These are phyloP conservation scores for Stylosanthes scabra DNA, from an alignment of 331 rosid genomes.

Conservation along the genomic window DNA sequence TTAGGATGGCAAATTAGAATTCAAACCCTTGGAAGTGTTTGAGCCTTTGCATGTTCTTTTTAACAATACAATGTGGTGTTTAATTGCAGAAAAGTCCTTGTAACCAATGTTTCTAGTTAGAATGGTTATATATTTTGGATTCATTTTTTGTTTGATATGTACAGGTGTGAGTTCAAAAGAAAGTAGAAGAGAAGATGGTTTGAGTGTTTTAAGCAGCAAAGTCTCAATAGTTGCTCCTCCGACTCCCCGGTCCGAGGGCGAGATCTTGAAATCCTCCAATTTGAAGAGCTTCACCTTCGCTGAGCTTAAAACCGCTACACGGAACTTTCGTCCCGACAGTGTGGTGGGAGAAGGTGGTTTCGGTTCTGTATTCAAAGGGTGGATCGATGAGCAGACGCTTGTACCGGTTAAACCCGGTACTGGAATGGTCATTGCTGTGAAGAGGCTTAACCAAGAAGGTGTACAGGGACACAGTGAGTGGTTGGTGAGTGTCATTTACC, in stretches of 20 bases:
- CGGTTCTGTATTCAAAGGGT: slow-evolving; percentile 89
- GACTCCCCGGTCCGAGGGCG: slow-evolving; percentile 87
- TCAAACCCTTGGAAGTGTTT: slow-evolving; percentile 15
- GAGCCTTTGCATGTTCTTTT: slow-evolving; percentile 27
- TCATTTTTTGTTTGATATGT: slow-evolving; percentile 26
- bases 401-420: slow-evolving; percentile 78
- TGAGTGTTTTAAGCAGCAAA: slow-evolving; percentile 49
- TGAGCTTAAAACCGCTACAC: slow-evolving; percentile 83
- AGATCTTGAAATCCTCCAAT: slow-evolving; percentile 81
- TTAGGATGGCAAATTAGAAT: slow-evolving; percentile 14
- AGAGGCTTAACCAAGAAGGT: slow-evolving; percentile 91
- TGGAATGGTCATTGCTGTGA: slow-evolving; percentile 88
- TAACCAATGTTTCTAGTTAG: slow-evolving; percentile 28
- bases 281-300: slow-evolving; percentile 69
- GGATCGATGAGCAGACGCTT: slow-evolving; percentile 79
- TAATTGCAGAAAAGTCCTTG: slow-evolving; percentile 6
- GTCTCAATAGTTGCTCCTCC: slow-evolving; percentile 59
- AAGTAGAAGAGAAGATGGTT: slow-evolving; percentile 42
- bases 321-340: slow-evolving; percentile 94
- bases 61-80: slow-evolving; percentile 11
- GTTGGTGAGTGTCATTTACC: slow-evolving; percentile 76
- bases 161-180: slow-evolving; percentile 54
- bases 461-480: slow-evolving; percentile 94
- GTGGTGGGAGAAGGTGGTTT: slow-evolving; percentile 96
- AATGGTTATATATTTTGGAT: slow-evolving; percentile 13